Conservation (phyloP, 1,284 basidiomycete species). For the Moniliella sp. region DNA sequence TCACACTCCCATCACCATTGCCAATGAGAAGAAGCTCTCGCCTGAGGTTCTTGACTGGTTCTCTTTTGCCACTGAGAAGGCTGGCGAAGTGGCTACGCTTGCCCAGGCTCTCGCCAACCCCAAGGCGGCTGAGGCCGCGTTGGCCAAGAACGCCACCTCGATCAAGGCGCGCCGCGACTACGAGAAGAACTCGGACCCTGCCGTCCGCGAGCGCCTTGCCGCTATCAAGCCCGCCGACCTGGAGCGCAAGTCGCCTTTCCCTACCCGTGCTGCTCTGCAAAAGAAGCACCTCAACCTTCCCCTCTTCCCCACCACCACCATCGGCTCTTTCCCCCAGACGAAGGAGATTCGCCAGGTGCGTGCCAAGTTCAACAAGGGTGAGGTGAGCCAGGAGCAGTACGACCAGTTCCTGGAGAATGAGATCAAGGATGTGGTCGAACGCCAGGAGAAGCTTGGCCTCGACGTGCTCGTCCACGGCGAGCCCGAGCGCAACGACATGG, state of each 20-base stretch:
- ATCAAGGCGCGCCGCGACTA: conserved; percentile 89
- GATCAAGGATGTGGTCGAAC: conserved; percentile 73
- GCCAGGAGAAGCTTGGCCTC: conserved; percentile 88
- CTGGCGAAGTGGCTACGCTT: conserved; percentile 66
- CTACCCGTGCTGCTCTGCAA: conserved; percentile 67
- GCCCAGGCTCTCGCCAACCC: conserved; percentile 38
- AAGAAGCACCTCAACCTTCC: conserved; percentile 68
- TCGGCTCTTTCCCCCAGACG: conserved; percentile 87
- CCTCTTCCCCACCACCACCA: conserved; percentile 96
- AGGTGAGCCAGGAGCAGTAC: conserved; percentile 69
- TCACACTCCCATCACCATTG: conserved; percentile 88
- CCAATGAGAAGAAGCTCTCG: conserved; percentile 76
- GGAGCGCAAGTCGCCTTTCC: conserved; percentile 74
- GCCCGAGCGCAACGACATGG: conserved; percentile 95
- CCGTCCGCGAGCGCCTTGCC: conserved; percentile 82
- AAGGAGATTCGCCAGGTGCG: conserved; percentile 55
- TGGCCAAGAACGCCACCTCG: conserved; percentile 52
- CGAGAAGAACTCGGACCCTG: conserved; percentile 79
- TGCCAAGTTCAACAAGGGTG: conserved; percentile 54
- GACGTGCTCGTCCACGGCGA: conserved; percentile 98
- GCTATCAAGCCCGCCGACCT: conserved; percentile 73
- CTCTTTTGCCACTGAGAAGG: conserved; percentile 94
- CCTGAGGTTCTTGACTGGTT: conserved; percentile 89
- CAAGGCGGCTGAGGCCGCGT: conserved; percentile 12
- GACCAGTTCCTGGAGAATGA: conserved; percentile 97